Base-by-base conservation (phyloP, 345 rosid species). In the Euclidium syriacum region DNA sequence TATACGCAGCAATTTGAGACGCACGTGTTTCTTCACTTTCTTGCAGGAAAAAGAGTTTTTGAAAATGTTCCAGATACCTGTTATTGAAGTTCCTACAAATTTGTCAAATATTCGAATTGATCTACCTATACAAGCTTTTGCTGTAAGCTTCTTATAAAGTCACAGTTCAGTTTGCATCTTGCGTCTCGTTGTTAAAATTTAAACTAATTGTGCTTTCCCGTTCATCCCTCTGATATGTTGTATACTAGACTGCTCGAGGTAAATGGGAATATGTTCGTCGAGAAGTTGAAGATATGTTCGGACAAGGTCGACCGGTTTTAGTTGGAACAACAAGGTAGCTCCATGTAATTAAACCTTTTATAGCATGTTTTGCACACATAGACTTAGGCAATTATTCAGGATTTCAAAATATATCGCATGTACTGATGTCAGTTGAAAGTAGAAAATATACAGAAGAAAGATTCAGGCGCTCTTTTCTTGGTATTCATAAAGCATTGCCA, bases 1-100 rank as follows among this genome's bases (percentile, higher is more conserved):
- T 33, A 17, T 8, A 9, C 25, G 33, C 34, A 18, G 54, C 23
- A 33, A 24, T 34, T 30, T 59, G 39, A 48, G 27, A 35, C 36
- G 10, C 6, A 5, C 8, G 10, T 52, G 29, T 70, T 62, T 47
- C 40, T 73, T 39, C 54, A 46, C 73, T 10, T 57, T 35, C 19
- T 75, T 71, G 76, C 78, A 90, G 97, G 97, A 90, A 67, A 90
- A 83, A 72, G 97, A 90, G 42, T 90, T 90, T 75, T 73, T 90
- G 76, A 90, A 81, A 67, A 90, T 90, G 97, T 91, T 91, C 71
- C 86, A 86, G 65, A 73, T 80, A 68, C 98, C 92, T 17, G 98
- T 91, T 55, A 82, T 91, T 65, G 98, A 86, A 79, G 90, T 88
- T 65, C 98, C 96, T 2, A 91, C 98, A 70, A 91, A 91, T 79